Conservation (phyloP, 169 alveolate species). For the Cryptosporidium tyzzeri region DNA sequence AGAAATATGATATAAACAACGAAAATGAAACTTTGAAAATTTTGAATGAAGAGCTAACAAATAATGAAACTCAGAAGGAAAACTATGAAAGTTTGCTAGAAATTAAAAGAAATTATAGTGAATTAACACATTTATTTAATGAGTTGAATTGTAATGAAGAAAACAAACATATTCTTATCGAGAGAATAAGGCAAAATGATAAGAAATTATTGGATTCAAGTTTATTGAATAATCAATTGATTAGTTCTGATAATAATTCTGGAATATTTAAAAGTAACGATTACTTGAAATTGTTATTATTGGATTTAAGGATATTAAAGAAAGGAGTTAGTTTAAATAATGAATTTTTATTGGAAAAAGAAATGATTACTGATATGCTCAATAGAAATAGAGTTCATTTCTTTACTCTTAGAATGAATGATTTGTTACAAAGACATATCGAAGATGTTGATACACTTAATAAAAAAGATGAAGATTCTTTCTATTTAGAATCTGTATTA, state of each 20-base stretch:
- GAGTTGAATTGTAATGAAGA: background rate
- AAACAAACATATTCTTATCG: background rate
- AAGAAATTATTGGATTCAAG: slow-evolving; percentile 17
- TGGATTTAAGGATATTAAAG: slow-evolving; percentile 52
- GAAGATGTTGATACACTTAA: slow-evolving; percentile 51
- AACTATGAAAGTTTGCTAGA: slow-evolving; percentile 9
- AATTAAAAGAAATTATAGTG: slow-evolving; percentile 26
- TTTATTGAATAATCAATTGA: slow-evolving; percentile 25
- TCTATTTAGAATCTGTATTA: slow-evolving; percentile 45
- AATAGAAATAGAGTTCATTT: slow-evolving; percentile 49
- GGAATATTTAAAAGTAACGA: slow-evolving; percentile 52
- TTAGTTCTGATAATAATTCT: slow-evolving; percentile 21
- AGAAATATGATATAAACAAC: slow-evolving; percentile 15
- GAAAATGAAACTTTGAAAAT: slow-evolving; percentile 4
- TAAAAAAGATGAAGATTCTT: slow-evolving; percentile 59
- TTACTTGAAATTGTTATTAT: slow-evolving; percentile 8
- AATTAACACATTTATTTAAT: background rate
- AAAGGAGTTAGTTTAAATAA: background rate
- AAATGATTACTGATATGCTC: slow-evolving; percentile 39
- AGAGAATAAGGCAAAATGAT: slow-evolving; percentile 46
- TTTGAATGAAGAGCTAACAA: background rate
- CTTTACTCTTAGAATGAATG: slow-evolving; percentile 28
- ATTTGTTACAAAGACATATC: slow-evolving; percentile 24
- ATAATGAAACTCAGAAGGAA: slow-evolving; percentile 9
- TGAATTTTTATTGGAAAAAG: slow-evolving; percentile 17